Base-by-base conservation (phyloP, 2,329 filamentous ascomycete genomes). In the Sporothrix mexicana region DNA sequence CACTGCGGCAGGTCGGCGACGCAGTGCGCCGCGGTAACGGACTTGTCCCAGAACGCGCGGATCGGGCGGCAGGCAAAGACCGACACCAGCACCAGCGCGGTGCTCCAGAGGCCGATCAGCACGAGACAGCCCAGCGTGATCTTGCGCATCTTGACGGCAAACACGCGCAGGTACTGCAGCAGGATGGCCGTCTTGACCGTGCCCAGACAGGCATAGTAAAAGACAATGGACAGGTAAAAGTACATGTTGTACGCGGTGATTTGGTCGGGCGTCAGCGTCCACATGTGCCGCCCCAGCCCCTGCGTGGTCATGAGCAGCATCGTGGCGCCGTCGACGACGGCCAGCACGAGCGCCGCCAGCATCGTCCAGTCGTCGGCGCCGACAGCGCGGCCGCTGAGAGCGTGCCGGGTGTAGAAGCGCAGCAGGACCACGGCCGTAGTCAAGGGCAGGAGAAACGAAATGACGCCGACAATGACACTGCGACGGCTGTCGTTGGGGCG, bases 181-280 rank as follows among this genome's bases (percentile, higher is more conserved):
- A 83, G 76, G 74, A 83, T 83, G 25, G 80, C 79, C 55, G 82
- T 66, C 74, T 83, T 83, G 64, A 80, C 78, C 20, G 80, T 77
- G 51, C 79, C 76, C 20, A 83, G 78, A 6, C 79, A 79, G 43
- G 74, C 73, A 57, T 82, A 82, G 73, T 83, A 83, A 9, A 83
- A 76, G 20, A 80, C 77, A 10, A 83, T 81, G 3, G 79, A 81
- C 45, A 81, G 73, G 73, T 80, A 83, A 75, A 83, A 83, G 4
- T 77, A 76, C 81, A 36, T 74, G 51, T 74, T 67, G 61, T 75
- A 75, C 12, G 53, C 53, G 49, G 69, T 64, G 62, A 74, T 53
- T 8, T 67, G 61, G 4, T 68, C 64, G 9, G 71, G 20, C 9
- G 73, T 72, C 13, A 77, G 51, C 8, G 73, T 77, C n/a, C 70